These are phyloP conservation scores for Zelopaecilomyces penicillatus DNA, from an alignment of 2,329 filamentous ascomycete species.

Conservation along the genomic window DNA sequence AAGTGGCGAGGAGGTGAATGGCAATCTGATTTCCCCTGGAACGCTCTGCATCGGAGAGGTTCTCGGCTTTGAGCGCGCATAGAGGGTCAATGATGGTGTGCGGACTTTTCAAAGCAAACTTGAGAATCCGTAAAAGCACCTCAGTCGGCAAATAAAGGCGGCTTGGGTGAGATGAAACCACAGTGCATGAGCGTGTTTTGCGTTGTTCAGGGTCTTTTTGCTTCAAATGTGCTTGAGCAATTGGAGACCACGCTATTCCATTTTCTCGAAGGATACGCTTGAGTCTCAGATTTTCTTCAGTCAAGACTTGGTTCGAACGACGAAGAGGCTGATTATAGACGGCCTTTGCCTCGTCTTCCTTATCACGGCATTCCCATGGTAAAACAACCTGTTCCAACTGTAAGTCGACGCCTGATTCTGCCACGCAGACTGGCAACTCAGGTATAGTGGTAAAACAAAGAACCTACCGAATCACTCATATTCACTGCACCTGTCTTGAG, in stretches of 20 bases:
- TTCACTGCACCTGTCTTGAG: too few species aligned
- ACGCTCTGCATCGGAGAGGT: slow-evolving; percentile 36
- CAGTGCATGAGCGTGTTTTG: slow-evolving; percentile 24
- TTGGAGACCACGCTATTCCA: slow-evolving; percentile 41
- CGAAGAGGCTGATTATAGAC: slow-evolving; percentile 42
- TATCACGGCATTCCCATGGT: slow-evolving; percentile 45
- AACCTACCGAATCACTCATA: too few species aligned
- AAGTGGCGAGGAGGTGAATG: slow-evolving; percentile 45
- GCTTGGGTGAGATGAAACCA: slow-evolving; percentile 18
- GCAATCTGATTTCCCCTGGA: slow-evolving; percentile 39
- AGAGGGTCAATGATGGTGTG: slow-evolving; percentile 47
- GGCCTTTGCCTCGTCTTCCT: slow-evolving; percentile 40
- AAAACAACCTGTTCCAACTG: slow-evolving; percentile 20
- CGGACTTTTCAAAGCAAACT: slow-evolving; percentile 40
- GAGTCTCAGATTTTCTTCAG: slow-evolving; percentile 40
- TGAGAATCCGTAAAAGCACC: slow-evolving; percentile 43
- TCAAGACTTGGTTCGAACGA: slow-evolving; percentile 34
- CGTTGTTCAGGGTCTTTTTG: slow-evolving; percentile 22
- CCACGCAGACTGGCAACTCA: too few species aligned
- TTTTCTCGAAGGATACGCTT: slow-evolving; percentile 45
- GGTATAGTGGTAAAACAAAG: too few species aligned
- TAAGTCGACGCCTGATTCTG: not conserved
- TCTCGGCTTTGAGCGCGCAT: slow-evolving; percentile 33
- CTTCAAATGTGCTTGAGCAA: slow-evolving; percentile 25
- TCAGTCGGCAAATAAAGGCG: slow-evolving; percentile 43